Evolutionary conservation across 306 rosid species (phyloP).

Genomic region (Cicer judaicum): DNA sequence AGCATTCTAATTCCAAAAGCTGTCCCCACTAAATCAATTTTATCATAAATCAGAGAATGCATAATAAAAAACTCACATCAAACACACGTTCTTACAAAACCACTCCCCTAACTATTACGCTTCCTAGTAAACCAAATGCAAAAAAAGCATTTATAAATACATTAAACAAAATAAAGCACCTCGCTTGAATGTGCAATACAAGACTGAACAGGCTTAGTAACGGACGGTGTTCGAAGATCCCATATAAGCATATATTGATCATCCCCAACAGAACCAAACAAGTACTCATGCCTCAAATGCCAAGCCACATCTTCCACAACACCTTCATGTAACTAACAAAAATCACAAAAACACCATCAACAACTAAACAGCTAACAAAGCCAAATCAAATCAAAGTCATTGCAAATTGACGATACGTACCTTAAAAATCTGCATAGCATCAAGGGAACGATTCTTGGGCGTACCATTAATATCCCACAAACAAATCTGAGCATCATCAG

Average conservation of each 20-base stretch:
- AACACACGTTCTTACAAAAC: slow-evolving; percentile 10
- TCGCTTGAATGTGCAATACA: slow-evolving; percentile 95
- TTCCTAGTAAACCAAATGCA: not conserved
- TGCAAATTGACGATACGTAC: slow-evolving; percentile 9
- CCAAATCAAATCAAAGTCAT: not conserved
- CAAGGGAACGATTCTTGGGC: slow-evolving; percentile 78
- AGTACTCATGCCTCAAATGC: slow-evolving; percentile 98
- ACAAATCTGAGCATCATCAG: slow-evolving; percentile 99
- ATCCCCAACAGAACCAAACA: slow-evolving; percentile 98
- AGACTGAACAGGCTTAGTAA: slow-evolving; percentile 87
- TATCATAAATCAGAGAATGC: not conserved
- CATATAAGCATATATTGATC: slow-evolving; percentile 88
- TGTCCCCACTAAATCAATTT: slow-evolving; percentile 11
- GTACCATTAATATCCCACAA: slow-evolving; percentile 90
- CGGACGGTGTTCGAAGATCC: slow-evolving; percentile 91
- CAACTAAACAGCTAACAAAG: not conserved
- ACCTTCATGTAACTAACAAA: slow-evolving; percentile 83
- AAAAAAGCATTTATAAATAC: not conserved
- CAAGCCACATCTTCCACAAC: slow-evolving; percentile 98
- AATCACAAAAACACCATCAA: not conserved
- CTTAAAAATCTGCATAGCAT: slow-evolving; percentile 89
- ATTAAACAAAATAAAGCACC: slow-evolving; percentile 50
- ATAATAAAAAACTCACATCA: slow-evolving; percentile 23
- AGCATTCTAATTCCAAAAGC: slow-evolving; percentile 19
- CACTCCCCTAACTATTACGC: not conserved